Percentiles rank a stretch among this genome's conserved stretches.
These are phyloP conservation scores for Obba rivulosa DNA, from an alignment of 768 basidiomycete species.

Conservation along the genomic window DNA sequence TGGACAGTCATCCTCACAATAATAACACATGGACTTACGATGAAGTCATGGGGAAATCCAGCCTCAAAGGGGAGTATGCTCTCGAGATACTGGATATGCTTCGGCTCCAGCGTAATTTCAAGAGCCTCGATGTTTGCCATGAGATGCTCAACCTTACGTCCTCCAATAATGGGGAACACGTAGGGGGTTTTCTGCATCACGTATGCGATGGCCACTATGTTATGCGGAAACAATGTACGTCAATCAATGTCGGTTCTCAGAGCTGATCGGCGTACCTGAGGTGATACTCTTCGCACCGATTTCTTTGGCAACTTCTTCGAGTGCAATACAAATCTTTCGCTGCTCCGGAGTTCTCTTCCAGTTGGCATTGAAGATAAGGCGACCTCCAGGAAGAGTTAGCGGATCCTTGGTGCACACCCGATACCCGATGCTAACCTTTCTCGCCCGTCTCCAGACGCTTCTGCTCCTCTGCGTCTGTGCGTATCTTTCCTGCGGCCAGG, in stretches of 20 bases:
- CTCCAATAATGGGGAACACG: conserved; percentile 37
- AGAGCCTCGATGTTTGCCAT: conserved; percentile 45
- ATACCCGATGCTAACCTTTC: conserved; percentile 7
- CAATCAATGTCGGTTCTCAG: background rate
- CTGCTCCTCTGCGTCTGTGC: conserved; percentile 20
- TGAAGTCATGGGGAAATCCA: conserved; percentile 35
- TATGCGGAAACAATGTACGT: background rate
- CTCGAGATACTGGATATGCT: conserved; percentile 44
- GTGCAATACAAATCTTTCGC: conserved; percentile 33
- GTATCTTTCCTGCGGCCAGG: conserved; percentile 13
- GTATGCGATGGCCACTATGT: conserved; percentile 45
- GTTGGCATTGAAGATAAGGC: conserved; percentile 19
- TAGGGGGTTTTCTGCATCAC: conserved; percentile 48
- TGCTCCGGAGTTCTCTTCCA: conserved; percentile 48
- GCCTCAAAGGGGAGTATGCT: conserved; percentile 35
- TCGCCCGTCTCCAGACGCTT: conserved; percentile 20
- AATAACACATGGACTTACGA: conserved; percentile 12
- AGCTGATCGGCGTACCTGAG: conserved; percentile 2
- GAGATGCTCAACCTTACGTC: conserved; percentile 47
- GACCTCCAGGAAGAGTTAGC: conserved; percentile 20
- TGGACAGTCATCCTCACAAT: background rate
- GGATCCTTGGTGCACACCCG: background rate
- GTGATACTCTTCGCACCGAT: conserved; percentile 30
- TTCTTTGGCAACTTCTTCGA: conserved; percentile 48
- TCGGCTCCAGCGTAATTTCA: conserved; percentile 35